Percentiles rank a stretch among this genome's conserved stretches.
These are phyloP conservation scores for Rhizopogon vulgaris DNA, from an alignment of 768 basidiomycete species.

Conservation along the genomic window DNA sequence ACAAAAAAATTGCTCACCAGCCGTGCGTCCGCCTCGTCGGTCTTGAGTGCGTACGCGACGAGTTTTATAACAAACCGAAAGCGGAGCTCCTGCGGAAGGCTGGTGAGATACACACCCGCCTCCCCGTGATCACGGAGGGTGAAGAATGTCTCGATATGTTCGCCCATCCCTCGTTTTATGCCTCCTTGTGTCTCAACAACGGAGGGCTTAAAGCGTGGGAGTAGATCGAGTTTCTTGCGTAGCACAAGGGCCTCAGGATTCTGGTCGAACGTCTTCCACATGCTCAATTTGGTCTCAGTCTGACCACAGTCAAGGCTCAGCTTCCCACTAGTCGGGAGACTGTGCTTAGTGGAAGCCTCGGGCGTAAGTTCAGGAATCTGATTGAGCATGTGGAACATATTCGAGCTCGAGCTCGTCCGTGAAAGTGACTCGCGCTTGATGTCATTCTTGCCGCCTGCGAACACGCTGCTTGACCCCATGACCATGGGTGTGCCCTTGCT, in stretches of 20 bases:
- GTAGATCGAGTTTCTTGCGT: conserved; percentile 67
- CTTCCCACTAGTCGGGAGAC: conserved; percentile 43
- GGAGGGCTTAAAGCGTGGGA: conserved; percentile 68
- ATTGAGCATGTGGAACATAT: conserved; percentile 86
- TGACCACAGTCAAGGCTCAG: conserved; percentile 44
- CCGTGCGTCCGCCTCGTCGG: conserved; percentile 74
- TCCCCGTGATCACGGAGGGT: conserved; percentile 78
- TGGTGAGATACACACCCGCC: conserved; percentile 80
- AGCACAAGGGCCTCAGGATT: conserved; percentile 23
- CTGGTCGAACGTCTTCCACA: too few relatives aligned
- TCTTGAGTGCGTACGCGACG: conserved; percentile 66
- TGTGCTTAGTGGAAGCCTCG: conserved; percentile 50
- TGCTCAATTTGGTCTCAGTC: conserved; percentile 27
- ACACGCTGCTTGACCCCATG: conserved; percentile 83
- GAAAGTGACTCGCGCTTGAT: conserved; percentile 74
- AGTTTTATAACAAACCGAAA: conserved; percentile 70
- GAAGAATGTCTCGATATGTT: conserved; percentile 85
- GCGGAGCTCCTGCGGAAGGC: conserved; percentile 60
- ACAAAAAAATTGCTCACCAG: conserved; percentile 73
- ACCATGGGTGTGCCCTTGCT: conserved; percentile 61
- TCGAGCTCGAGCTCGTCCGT: conserved; percentile 68
- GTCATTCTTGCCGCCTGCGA: conserved; percentile 61
- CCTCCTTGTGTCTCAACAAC: conserved; percentile 49
- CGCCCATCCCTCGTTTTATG: conserved; percentile 68
- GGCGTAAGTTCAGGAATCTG: conserved; percentile 50